Base-by-base conservation (phyloP, 495 filamentous ascomycete genomes). In the Pyronema domesticum region DNA sequence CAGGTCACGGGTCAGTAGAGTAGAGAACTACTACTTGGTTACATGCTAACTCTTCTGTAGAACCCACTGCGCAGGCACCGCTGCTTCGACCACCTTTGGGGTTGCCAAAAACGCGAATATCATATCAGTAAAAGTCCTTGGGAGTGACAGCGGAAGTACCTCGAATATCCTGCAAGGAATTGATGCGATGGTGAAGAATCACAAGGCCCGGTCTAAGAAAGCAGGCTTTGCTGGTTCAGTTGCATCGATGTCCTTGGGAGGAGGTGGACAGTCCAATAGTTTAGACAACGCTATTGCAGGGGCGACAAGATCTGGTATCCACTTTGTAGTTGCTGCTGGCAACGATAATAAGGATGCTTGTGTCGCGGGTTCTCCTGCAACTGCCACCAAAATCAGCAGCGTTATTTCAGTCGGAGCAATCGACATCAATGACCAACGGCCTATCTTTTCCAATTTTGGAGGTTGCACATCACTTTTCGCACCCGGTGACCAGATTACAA, bases 11-110 rank as follows among this genome's bases (percentile, higher is more conserved):
- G 0, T 51, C 5, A n/a, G 3, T 1, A 13, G 30, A 8, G n/a
- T n/a, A n/a, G n/a, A n/a, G n/a, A n/a, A n/a, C n/a, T n/a, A n/a
- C n/a, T n/a, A n/a, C n/a, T n/a, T n/a, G n/a, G n/a, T n/a, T n/a
- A n/a, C n/a, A n/a, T n/a, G 3, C 13, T 14, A 10, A 47, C 1
- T 14, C 2, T 15, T 23, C 1, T 5, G 1, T 18, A 51, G 50
- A 34, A 82, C 75, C 11, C 82, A 85, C 68, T 78, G 80, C 46
- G 74, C 81, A 1, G 82, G 82, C 18, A 85, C 80, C 14, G 76
- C 81, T 46, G 82, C 71, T 13, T 79, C 78, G 13, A 68, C 65
- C 40, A 82, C 77, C 8, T 82, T 77, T 51, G 82, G 82, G 42
- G 72, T 86, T 18, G 76, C 80, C 48, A 85, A 85, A 68, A 76